Evolutionary conservation across 768 basidiomycete genomes (phyloP).

Genomic region (Sarcomyxa edulis): DNA sequence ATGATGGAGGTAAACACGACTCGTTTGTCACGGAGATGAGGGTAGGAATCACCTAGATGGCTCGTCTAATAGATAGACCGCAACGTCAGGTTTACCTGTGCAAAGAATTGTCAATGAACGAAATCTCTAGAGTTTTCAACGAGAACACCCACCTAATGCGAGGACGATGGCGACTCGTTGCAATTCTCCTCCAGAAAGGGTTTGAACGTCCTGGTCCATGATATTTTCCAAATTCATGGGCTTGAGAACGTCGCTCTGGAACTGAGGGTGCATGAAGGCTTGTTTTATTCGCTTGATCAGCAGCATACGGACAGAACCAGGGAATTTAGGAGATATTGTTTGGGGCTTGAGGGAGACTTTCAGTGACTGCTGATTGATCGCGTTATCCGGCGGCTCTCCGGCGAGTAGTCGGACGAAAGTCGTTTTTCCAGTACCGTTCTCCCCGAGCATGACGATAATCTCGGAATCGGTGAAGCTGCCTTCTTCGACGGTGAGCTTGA

Average conservation of each 20-base stretch:
- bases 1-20: neutral
- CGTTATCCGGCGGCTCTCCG: conserved; percentile 85
- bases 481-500: conserved; percentile 90
- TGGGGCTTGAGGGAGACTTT: conserved; percentile 97
- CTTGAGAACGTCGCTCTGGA: conserved; percentile 97
- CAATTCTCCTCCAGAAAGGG: conserved; percentile 95
- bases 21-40: no score
- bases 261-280: conserved; percentile 99
- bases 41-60: conserved; percentile 77
- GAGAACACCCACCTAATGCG: conserved; percentile 59
- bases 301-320: conserved; percentile 93
- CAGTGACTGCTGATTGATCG: conserved; percentile 76
- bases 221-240: conserved; percentile 94
- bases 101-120: conserved; percentile 9
- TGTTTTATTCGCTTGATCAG: conserved; percentile 91
- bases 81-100: conserved; percentile 67
- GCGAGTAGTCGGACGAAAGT: conserved; percentile 95
- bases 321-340: conserved; percentile 97
- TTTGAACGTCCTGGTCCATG: conserved; percentile 98
- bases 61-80: conserved; percentile 95
- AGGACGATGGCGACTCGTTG: conserved; percentile 97
- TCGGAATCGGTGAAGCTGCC: conserved; percentile 98
- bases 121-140: neutral
- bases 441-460: conserved; percentile 98
- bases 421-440: conserved; percentile 99